Evolutionary conservation across 1,139 yeast genomes (phyloP).

Genomic region (Pichia sp.): DNA sequence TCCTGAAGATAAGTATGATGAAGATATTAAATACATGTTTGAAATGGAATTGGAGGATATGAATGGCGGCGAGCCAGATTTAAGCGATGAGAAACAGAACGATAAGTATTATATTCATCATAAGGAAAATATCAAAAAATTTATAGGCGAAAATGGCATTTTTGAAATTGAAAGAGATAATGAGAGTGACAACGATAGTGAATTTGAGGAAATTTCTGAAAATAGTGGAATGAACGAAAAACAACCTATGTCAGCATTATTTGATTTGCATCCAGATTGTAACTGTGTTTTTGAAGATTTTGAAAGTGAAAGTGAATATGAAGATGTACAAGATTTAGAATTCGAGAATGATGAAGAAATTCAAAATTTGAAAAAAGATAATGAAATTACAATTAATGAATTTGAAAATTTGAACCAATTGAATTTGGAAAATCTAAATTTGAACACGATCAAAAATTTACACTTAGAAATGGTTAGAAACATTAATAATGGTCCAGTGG

Average conservation of each 20-base stretch:
- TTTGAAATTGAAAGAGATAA: slow-evolving; percentile 9
- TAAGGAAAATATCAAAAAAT: slow-evolving; percentile 11
- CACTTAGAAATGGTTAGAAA: slow-evolving; percentile 8
- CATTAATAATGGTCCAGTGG: slow-evolving; percentile 26
- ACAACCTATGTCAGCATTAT: slow-evolving; percentile 4
- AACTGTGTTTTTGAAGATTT: slow-evolving; percentile 23
- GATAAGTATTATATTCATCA: slow-evolving; percentile 8
- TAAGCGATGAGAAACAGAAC: slow-evolving; percentile 10
- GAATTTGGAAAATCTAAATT: slow-evolving; percentile 3
- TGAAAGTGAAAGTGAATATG: slow-evolving; percentile 16
- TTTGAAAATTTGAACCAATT: slow-evolving; percentile 1
- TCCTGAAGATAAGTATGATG: slow-evolving; percentile 64
- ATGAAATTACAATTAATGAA: not conserved
- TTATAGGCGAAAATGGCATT: slow-evolving; percentile 10
- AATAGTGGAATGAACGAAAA: slow-evolving; percentile 14
- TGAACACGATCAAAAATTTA: slow-evolving; percentile 3
- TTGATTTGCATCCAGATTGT: slow-evolving; percentile 27
- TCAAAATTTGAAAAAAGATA: not conserved
- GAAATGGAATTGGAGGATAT: slow-evolving; percentile 46
- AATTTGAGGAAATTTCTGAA: slow-evolving; percentile 7
- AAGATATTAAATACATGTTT: slow-evolving; percentile 65
- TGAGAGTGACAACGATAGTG: not conserved
- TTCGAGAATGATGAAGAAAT: slow-evolving; percentile 10
- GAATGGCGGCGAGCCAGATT: slow-evolving; percentile 28
- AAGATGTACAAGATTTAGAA: slow-evolving; percentile 4